Base-by-base conservation (phyloP, 495 filamentous ascomycete genomes). In the Talaromyces wortmannii region DNA sequence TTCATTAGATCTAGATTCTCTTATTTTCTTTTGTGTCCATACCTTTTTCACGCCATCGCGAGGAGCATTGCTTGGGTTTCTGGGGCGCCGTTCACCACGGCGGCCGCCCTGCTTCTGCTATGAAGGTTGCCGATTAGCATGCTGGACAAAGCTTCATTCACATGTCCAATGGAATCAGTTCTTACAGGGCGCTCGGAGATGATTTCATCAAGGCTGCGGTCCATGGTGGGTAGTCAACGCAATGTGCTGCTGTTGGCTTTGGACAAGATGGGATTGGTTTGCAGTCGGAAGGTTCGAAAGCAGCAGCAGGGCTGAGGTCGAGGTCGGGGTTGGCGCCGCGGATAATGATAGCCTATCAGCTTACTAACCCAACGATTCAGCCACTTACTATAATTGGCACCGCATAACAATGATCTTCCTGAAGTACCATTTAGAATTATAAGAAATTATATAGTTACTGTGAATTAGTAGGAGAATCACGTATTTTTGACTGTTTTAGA, bases 41-140 rank as follows among this genome's bases (percentile, higher is more conserved):
- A 89, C 86, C 86, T 91, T 92, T 91, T 84, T 91, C 66, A 88
- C 78, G 72, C 87, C 88, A 75, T 90, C 83, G 70, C 84, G 84
- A 65, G 85, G 83, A 64, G 82, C 84, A 31, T 79, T 69, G 52
- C 75, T 72, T 50, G 66, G 65, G 68, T 79, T 77, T 64, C 78
- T 77, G 63, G 78, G 75, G 52, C 79, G 79, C 59, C 81, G 80
- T 64, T 77, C 66, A 57, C 76, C 74, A 58, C 79, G 69, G 46
- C 23, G 23, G 23, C 23, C 23, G 23, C 66, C 61, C 45, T 69
- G 70, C 59, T 62, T 58, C 56, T 67, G 61, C 45, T 65, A 48
- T 36, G 6, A 46, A 6, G 7, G 23, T 31, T 6, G 29, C 56
- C 16, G 55, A 45, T 49, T 30, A 53, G 36, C 13, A 10, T 17